phyloP scores from a whole-genome alignment of 23 red algal genomes.

The Agarophyton chilense region DNA sequence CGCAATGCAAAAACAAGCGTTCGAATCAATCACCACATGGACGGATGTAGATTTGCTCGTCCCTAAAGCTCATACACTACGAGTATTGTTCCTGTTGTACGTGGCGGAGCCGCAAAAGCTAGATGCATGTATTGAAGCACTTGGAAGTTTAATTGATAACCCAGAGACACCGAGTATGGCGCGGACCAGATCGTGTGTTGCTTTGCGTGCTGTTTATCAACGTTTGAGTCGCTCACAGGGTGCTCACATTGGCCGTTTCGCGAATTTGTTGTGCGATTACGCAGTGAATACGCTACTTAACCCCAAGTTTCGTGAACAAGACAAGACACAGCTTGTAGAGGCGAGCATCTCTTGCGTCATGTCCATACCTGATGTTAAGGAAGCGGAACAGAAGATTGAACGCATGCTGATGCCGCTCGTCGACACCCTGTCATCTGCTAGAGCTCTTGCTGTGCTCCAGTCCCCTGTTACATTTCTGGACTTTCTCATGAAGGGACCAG shows the following conservation, averaged over 20 bases:
- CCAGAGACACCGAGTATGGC: background rate
- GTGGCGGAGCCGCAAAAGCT: background rate
- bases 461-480: slow-evolving; percentile 1
- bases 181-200: slow-evolving; percentile 32
- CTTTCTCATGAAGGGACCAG: slow-evolving; percentile 14
- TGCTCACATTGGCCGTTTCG: slow-evolving; percentile 9
- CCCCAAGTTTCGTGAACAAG: slow-evolving; percentile 13
- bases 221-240: background rate
- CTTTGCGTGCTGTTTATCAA: slow-evolving; percentile 32
- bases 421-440: background rate
- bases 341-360: slow-evolving; percentile 45
- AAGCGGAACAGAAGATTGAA: slow-evolving; percentile 29
- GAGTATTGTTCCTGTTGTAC: slow-evolving; percentile 36
- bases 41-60: background rate
- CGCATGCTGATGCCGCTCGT: slow-evolving; percentile 27
- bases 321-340: slow-evolving; percentile 55
- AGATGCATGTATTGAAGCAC: slow-evolving; percentile 31
- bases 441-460: slow-evolving; percentile 3
- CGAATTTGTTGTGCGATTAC: slow-evolving; percentile 32
- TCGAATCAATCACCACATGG: background rate
- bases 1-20: slow-evolving; percentile 1
- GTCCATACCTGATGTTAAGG: slow-evolving; percentile 1
- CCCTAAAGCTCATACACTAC: slow-evolving; percentile 32
- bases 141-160: slow-evolving; percentile 12
- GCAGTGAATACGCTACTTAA: slow-evolving; percentile 14